phyloP scores from a whole-genome alignment of 805 yeast genomes.

The Monosporozyma aerobia region DNA sequence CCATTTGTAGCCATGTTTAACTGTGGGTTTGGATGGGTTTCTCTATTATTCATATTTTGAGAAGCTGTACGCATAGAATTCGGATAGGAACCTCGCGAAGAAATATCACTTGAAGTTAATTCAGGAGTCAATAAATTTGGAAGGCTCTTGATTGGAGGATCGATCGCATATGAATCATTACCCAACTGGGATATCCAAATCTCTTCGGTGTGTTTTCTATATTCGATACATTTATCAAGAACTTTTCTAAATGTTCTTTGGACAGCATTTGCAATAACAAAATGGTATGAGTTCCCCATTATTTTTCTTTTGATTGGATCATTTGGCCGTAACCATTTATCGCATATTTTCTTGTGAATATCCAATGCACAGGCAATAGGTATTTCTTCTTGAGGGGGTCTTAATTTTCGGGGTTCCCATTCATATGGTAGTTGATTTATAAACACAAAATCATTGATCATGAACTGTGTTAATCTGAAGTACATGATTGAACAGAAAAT shows the following conservation, averaged over 20 bases:
- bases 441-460: conserved; percentile 1
- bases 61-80: neutral
- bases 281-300: conserved; percentile 4
- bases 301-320: conserved; percentile 4
- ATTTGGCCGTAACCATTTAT: conserved; percentile 3
- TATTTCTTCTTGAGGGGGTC: conserved; percentile 1
- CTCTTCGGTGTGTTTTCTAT: conserved; percentile 11
- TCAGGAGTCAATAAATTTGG: neutral
- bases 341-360: conserved; percentile 5
- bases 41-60: neutral
- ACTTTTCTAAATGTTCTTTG: conserved; percentile 8
- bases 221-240: conserved; percentile 10
- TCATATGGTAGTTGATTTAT: neutral
- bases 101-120: neutral
- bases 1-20: neutral
- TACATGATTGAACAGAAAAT: conserved; percentile 4
- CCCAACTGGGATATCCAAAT: conserved; percentile 7
- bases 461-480: conserved; percentile 3
- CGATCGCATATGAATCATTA: neutral
- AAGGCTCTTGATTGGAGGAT: neutral
- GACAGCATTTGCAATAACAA: conserved; percentile 8
- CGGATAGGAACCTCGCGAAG: neutral
- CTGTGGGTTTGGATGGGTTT: neutral
- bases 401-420: conserved; percentile 7
- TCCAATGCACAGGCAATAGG: conserved; percentile 2